Base-by-base conservation (phyloP, 371 early-diverging fungal genomes). In the Mortierella sp. region DNA sequence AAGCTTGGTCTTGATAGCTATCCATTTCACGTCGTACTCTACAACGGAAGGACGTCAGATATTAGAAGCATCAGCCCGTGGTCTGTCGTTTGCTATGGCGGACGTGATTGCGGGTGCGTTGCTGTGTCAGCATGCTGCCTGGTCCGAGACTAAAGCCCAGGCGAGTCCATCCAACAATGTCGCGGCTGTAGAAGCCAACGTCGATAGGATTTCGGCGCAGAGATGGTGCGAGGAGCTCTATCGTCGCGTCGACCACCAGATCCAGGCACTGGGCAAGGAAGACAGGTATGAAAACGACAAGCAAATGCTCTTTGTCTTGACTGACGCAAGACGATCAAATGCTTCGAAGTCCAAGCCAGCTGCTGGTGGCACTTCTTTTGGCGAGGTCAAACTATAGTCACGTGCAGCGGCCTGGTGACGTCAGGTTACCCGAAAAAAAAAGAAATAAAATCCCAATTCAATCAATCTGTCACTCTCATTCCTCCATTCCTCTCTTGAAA, bases 81-180 rank as follows among this genome's bases (percentile, higher is more conserved):
- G 84, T 5, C 68, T 87, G 39, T 80, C 84, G 1, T 79, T 87
- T 50, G 79, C 84, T 7, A 71, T 87, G 50, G 87, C 83, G 2
- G 83, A 81, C 56, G 68, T 81, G 7, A 53, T 85, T 28, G 83
- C 84, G 2, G 86, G 82, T 26, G 79, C 82, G 8, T 65, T 87
- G 50, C 43, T 87, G 41, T 48, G 83, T 28, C 82, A 86, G 43
- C 86, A 87, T 52, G 84, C 87, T 15, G 80, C 80, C 11, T 86
- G 84, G 82, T 83, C 82, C n/a, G 53, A 75, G 4, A 46, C 49
- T 23, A 81, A 76, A 50, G 67, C 72, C 24, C 51, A 59, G 28
- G 69, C 60, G 11, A 63, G 43, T 12, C 43, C 59, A 9, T 46
- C 56, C 1, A 39, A 63, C 41, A 46, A 15, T 2, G 4, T 59